Base-by-base conservation (phyloP, 768 basidiomycete species). In the Lactarius psammicola region DNA sequence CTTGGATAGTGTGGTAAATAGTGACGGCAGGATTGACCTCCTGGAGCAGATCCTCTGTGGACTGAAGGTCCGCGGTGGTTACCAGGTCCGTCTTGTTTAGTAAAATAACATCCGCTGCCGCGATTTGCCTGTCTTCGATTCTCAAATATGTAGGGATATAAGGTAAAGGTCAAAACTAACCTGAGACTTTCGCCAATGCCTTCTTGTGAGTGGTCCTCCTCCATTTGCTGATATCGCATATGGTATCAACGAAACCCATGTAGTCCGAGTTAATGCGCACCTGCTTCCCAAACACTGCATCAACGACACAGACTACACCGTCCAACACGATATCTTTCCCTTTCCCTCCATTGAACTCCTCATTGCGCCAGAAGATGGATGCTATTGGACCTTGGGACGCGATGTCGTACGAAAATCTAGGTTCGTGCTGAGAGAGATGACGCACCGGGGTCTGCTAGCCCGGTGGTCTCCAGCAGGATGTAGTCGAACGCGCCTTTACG, bases 391-490 rank as follows among this genome's bases (percentile, higher is more conserved):
- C 90, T 90, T 62, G 36, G 26, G 11, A 31, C 33, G 61, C 23
- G 62, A 11, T 13, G 3, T 38, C 33, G 31, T 58, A 68, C 30
- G 9, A 38, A 49, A n/a, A 55, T 33, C 49, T 8, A 49, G 31
- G 17, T 18, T 18, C 40, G 26, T 34, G 54, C 54, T 30, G 9
- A 4, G 44, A 36, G 57, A 26, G 54, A 38, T 10, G 26, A 63
- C 76, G 61, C 67, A 92, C 93, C 93, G 64, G 96, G 96, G 79
- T 98, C 96, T 11, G 96, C 96, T 9, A 98, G 81, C 0, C 96
- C 96, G 0, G 97, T 98, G 2, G 96, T 92, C 77, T 99, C 97
- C 18, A 99, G 81, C 51, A 99, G 79, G 68, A 99, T 97, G 75
- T 98, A 90, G 76, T 98, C 97, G 73, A 98, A 95, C 1, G 85